Conservation (phyloP, 805 yeast genomes). For the Teunomyces funiuensis region DNA sequence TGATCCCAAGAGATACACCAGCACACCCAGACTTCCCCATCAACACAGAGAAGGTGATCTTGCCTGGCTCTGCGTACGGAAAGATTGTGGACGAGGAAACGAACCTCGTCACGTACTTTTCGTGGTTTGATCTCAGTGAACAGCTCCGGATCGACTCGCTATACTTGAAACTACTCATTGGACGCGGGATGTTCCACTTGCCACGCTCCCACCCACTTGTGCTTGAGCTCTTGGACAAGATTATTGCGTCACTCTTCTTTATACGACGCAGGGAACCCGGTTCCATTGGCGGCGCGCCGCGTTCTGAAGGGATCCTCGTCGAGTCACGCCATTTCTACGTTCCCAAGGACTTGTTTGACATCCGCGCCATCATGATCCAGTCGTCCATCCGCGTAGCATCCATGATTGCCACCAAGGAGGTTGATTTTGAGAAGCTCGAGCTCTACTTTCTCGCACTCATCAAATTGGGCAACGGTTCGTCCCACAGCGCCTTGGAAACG, state of each 20-base stretch:
- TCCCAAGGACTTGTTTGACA: constrained; percentile 20
- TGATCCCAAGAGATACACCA: constrained; percentile 24
- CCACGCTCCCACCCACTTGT: constrained; percentile 24
- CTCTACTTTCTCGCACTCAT: constrained; percentile 24
- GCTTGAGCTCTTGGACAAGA: constrained; percentile 14
- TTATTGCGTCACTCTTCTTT: constrained; percentile 19
- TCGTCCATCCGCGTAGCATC: constrained; percentile 19
- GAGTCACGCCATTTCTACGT: constrained; percentile 19
- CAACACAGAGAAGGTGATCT: constrained; percentile 1
- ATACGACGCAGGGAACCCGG: constrained; percentile 12
- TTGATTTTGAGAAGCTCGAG: constrained; percentile 22
- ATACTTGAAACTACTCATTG: constrained; percentile 23
- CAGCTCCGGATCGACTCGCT: constrained; percentile 21
- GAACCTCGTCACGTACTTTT: constrained; percentile 15
- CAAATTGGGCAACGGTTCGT: constrained; percentile 25
- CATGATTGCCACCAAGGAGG: constrained; percentile 18
- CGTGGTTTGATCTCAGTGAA: constrained; percentile 27
- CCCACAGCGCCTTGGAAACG: constrained; percentile 9
- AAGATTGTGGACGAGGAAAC: constrained; percentile 1
- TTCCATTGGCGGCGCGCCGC: constrained; percentile 1
- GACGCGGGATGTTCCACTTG: constrained; percentile 20
- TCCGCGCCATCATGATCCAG: constrained; percentile 24
- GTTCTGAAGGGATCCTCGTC: constrained; percentile 12
- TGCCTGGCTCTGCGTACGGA: constrained; percentile 27
- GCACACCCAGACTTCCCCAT: constrained; percentile 30